Conservation (phyloP, 768 basidiomycete genomes). For the Macrolepiota fuliginosa region DNA sequence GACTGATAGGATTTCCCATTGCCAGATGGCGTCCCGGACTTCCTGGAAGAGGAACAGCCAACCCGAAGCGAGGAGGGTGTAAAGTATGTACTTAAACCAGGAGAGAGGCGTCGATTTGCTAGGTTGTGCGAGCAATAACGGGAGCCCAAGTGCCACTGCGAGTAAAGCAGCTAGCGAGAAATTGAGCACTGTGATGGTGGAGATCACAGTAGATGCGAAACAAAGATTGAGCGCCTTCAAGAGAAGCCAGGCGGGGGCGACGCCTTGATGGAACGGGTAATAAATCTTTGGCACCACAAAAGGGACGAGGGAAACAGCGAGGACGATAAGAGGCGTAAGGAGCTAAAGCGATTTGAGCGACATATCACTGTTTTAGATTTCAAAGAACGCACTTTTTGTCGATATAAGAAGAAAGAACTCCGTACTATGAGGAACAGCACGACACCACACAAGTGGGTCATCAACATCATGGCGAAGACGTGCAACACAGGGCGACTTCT, state of each 20-base stretch:
- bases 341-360: conserved; percentile 9
- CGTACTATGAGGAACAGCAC: conserved; percentile 48
- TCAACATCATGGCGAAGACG: conserved; percentile 49
- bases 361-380: background rate
- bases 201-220: conserved; percentile 82
- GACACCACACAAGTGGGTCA: conserved; percentile 55
- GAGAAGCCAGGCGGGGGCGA: conserved; percentile 42
- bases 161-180: conserved; percentile 84
- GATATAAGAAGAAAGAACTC: conserved; percentile 40
- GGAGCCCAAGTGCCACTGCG: conserved; percentile 60
- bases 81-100: conserved; percentile 32
- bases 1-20: conserved; percentile 76
- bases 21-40: conserved; percentile 54
- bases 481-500: conserved; percentile 54
- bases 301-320: conserved; percentile 27
- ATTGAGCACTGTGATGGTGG: conserved; percentile 83
- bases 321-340: conserved; percentile 4
- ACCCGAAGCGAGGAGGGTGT: conserved; percentile 49
- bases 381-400: conserved; percentile 33
- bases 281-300: conserved; percentile 27
- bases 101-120: conserved; percentile 22
- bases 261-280: conserved; percentile 21
- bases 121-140: conserved; percentile 49
- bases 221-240: conserved; percentile 79
- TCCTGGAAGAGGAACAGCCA: conserved; percentile 52